These are phyloP conservation scores for Anthracocystis panici-leucophaei DNA, from an alignment of 1,284 basidiomycete species.

Conservation along the genomic window DNA sequence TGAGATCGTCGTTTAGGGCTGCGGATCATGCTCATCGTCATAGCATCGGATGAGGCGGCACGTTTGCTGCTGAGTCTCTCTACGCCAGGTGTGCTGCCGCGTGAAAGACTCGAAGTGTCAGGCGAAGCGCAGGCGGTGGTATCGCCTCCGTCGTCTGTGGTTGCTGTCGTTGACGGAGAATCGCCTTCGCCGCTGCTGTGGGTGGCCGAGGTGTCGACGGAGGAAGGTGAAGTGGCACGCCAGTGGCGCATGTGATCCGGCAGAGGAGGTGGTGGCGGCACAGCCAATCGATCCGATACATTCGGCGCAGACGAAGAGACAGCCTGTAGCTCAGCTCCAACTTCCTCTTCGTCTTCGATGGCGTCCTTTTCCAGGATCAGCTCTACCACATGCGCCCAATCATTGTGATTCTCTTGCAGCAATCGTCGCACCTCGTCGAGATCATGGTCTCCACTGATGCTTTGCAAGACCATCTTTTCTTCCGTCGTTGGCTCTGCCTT, in stretches of 20 bases:
- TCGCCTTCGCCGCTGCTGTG: conserved; percentile 56
- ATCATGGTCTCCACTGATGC: conserved; percentile 47
- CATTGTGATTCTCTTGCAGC: conserved; percentile 43
- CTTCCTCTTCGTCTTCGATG: conserved; percentile 41
- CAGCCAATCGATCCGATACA: conserved; percentile 15
- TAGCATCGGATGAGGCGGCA: conserved; percentile 55
- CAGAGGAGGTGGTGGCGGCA: conserved; percentile 39
- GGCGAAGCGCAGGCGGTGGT: conserved; percentile 41
- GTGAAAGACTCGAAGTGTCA: conserved; percentile 26
- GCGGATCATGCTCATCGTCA: conserved; percentile 50
- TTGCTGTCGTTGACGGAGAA: conserved; percentile 53
- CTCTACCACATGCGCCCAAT: conserved; percentile 57
- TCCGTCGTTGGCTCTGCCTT: conserved; percentile 37
- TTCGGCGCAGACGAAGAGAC: conserved; percentile 11
- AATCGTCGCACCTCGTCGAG: conserved; percentile 41
- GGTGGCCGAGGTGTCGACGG: conserved; percentile 57
- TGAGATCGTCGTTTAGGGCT: conserved; percentile 59
- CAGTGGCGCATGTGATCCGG: conserved; percentile 59
- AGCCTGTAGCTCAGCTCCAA: conserved; percentile 43
- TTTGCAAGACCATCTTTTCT: conserved; percentile 56
- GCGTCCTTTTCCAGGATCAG: conserved; percentile 48
- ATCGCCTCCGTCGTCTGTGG: conserved; percentile 56
- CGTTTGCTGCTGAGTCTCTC: conserved; percentile 52
- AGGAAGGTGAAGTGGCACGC: conserved; percentile 57
- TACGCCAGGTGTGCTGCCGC: conserved; percentile 45